Evolutionary conservation across 306 rosid species (phyloP).

Genomic region (Crataegus laevigata): DNA sequence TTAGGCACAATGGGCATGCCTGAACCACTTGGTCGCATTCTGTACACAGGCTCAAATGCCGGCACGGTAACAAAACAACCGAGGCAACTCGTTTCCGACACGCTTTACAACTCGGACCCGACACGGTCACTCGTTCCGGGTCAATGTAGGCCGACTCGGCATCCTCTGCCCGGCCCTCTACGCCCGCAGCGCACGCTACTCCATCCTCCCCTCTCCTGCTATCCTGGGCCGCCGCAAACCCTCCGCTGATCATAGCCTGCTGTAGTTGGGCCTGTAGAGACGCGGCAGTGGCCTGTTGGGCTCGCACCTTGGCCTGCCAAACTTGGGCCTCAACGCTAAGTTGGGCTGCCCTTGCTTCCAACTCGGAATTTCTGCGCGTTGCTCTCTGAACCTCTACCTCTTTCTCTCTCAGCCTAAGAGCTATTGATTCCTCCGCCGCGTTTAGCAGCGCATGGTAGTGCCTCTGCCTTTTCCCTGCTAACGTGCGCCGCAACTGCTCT

Average conservation of each 20-base stretch:
- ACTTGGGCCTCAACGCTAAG: constrained; percentile 59
- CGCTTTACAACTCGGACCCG: constrained; percentile 62
- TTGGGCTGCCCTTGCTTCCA: constrained; percentile 81
- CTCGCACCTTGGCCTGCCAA: constrained; percentile 80
- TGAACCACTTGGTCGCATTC: constrained; percentile 56
- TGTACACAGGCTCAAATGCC: constrained; percentile 67
- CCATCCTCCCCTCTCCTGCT: constrained; percentile 25
- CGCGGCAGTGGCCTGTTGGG: constrained; percentile 64
- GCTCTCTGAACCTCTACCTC: constrained; percentile 64
- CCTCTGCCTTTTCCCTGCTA: constrained; percentile 59
- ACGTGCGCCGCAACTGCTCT: constrained; percentile 52
- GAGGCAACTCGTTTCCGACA: constrained; percentile 65
- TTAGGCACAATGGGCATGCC: constrained; percentile 70
- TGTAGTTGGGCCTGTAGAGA: constrained; percentile 69
- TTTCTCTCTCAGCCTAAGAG: constrained; percentile 52
- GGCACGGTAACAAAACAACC: constrained; percentile 76
- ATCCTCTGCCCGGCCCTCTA: constrained; percentile 60
- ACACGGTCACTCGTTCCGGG: constrained; percentile 42
- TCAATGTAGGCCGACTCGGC: constrained; percentile 78
- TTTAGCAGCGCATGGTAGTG: constrained; percentile 54
- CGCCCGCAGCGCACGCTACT: constrained; percentile 36
- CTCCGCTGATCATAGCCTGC: constrained; percentile 48
- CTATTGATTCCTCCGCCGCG: constrained; percentile 56
- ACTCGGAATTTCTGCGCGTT: constrained; percentile 56
- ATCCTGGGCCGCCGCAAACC: constrained; percentile 22